These are phyloP conservation scores for Alternaria alternata DNA, from an alignment of 2,329 filamentous ascomycete genomes.

Conservation along the genomic window DNA sequence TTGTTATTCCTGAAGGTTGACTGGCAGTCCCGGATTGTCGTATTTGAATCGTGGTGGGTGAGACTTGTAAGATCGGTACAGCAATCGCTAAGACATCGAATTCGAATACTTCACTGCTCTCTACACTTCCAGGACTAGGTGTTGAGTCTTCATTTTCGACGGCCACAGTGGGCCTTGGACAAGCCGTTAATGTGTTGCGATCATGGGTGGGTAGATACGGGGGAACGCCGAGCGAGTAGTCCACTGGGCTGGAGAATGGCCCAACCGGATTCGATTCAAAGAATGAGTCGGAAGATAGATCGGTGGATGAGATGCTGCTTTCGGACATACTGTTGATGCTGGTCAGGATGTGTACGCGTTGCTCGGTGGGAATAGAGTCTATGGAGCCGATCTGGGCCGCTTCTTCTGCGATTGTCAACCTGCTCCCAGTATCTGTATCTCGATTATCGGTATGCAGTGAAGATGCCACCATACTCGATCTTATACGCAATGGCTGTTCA, in stretches of 20 bases:
- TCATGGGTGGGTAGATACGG: neutral
- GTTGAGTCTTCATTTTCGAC: neutral
- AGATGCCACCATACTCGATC: neutral
- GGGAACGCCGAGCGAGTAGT: neutral
- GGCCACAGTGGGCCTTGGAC: no score
- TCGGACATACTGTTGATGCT: neutral
- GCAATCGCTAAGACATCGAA: neutral
- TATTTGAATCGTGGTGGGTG: neutral
- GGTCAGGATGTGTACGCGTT: neutral
- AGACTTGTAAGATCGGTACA: neutral
- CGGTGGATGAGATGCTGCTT: neutral
- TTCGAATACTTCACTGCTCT: neutral
- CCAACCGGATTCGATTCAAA: neutral
- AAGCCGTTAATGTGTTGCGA: neutral
- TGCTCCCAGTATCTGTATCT: neutral
- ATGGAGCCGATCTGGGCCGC: neutral
- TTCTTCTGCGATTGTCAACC: neutral
- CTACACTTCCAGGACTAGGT: neutral
- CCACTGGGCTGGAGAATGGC: neutral
- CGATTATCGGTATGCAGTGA: neutral
- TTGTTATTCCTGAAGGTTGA: neutral
- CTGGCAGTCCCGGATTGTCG: neutral
- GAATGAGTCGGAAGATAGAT: neutral
- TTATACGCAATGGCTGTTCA: neutral
- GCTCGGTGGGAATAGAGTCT: neutral